Base-by-base conservation (phyloP, 192 early-diverging fungal species). In the Coemansia javaensis region DNA sequence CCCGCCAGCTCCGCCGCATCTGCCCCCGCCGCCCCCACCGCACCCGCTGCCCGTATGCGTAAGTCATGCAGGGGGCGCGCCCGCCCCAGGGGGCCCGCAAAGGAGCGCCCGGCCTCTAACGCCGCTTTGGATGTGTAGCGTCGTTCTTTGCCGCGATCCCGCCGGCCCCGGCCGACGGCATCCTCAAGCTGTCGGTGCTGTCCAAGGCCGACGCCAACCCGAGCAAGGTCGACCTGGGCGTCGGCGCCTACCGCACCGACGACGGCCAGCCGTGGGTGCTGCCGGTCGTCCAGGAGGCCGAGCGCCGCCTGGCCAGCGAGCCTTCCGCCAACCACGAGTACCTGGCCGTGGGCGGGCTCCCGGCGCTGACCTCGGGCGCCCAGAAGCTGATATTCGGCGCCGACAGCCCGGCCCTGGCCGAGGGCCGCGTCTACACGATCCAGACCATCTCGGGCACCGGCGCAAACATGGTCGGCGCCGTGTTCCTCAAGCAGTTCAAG, bases 361-460 rank as follows among this genome's bases (percentile, higher is more conserved):
- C 80, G 2, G 52, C 79, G 14, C 93, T 91, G 67, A 90, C 83
- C 24, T 66, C 77, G 40, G 90, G 89, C n/a, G 85, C 93, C 1
- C 79, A 80, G 30, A 79, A 72, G 47, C 75, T 99, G 40, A 90
- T 97, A 37, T 77, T 96, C 21, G 94, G 96, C 22, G 64, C 58
- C 1, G 70, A 90, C 62, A 89, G 80, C 48, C 67, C 75, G 9
- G 90, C 85, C 7, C 69, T 91, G 36, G 47, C 52, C 9, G 85
- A 91, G 45, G 76, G 79, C 16, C 73, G 90, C 27, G 88, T 88
- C 4, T 79, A 64, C 18, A 77, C 80, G 6, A 81, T 85, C 42
- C 96, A 99, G 69, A 87, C 90, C 20, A 93, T 99, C 62, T 97
- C 94, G 7, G 96, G 96, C 31, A 92, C 94, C 3, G 96, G 96